A percentile compares a stretch with the other conserved stretches of the same genome.
Evolutionary conservation across 2,329 filamentous ascomycete species (phyloP).

Genomic region (Gaeumannomyces sp.): DNA sequence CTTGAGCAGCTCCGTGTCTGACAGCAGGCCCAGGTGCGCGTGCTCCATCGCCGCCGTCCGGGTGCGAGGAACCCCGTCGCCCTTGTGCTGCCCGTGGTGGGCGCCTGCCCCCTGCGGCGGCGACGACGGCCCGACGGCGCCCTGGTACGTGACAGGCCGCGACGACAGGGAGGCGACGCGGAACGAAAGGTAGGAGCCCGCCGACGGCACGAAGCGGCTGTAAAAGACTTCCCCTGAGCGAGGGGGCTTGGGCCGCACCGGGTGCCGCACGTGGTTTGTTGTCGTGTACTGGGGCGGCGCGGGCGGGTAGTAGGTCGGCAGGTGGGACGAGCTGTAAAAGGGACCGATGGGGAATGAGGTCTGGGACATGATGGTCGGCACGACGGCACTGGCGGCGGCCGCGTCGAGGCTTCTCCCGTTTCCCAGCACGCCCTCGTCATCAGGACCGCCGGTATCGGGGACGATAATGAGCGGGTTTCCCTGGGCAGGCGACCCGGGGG

Average conservation of each 20-base stretch:
- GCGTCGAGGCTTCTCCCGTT: conserved; percentile 9
- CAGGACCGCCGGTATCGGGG: background rate
- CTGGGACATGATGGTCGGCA: background rate
- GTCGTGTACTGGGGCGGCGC: conserved; percentile 74
- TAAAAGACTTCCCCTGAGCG: conserved; percentile 91
- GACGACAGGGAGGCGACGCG: conserved; percentile 63
- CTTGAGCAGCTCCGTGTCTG: conserved; percentile 59
- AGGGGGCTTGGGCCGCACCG: conserved; percentile 79
- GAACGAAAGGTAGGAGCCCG: conserved; percentile 82
- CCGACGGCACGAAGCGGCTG: conserved; percentile 74
- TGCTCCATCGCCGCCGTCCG: conserved; percentile 26
- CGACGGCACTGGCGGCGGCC: conserved; percentile 15
- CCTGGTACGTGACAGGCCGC: conserved; percentile 49
- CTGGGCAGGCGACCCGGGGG: conserved; percentile 41
- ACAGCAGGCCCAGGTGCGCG: conserved; percentile 35
- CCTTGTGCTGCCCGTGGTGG: background rate
- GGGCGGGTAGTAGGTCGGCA: conserved; percentile 88
- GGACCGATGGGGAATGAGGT: conserved; percentile 52
- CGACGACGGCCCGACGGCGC: conserved; percentile 42
- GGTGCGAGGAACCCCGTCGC: background rate
- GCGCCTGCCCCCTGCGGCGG: background rate
- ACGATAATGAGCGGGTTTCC: background rate
- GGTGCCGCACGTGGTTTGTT: conserved; percentile 75
- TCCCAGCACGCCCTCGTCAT: too few species aligned
- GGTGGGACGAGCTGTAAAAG: conserved; percentile 74